Evolutionary conservation across 257 asterid genomes (phyloP).

Genomic region (Solanum megistacrolobum): DNA sequence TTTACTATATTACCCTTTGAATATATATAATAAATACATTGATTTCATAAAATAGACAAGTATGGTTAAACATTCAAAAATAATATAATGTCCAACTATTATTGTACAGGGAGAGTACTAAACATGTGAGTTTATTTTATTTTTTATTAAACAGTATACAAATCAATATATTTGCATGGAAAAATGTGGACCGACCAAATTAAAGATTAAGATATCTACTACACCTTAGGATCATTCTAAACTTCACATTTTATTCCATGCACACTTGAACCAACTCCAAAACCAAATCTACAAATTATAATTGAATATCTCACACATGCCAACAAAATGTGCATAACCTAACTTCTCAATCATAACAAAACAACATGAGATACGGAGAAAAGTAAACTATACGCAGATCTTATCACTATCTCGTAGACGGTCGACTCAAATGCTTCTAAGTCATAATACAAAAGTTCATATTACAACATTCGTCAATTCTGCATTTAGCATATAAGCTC

Average conservation of each 20-base stretch:
- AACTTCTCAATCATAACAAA: background rate
- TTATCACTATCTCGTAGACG: background rate
- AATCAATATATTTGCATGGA: background rate
- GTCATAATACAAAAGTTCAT: background rate
- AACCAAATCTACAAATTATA: background rate
- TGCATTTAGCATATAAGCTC: background rate
- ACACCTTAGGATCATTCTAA: background rate
- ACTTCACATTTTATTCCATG: background rate
- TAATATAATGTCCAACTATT: background rate
- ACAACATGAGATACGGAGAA: background rate
- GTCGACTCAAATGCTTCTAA: background rate
- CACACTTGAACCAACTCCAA: background rate
- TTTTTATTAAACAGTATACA: background rate
- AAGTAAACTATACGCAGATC: too few species aligned
- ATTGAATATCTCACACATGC: background rate
- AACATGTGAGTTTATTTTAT: background rate
- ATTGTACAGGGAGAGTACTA: too few species aligned
- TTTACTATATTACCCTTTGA: too few species aligned
- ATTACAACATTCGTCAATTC: background rate
- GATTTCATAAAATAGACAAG: too few species aligned
- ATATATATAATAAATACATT: too few species aligned
- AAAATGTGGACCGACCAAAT: background rate
- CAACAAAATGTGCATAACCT: background rate
- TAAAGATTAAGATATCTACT: background rate
- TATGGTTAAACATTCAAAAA: too few species aligned